phyloP scores from a whole-genome alignment of 1,284 basidiomycete genomes.

The Papiliotrema laurentii region DNA sequence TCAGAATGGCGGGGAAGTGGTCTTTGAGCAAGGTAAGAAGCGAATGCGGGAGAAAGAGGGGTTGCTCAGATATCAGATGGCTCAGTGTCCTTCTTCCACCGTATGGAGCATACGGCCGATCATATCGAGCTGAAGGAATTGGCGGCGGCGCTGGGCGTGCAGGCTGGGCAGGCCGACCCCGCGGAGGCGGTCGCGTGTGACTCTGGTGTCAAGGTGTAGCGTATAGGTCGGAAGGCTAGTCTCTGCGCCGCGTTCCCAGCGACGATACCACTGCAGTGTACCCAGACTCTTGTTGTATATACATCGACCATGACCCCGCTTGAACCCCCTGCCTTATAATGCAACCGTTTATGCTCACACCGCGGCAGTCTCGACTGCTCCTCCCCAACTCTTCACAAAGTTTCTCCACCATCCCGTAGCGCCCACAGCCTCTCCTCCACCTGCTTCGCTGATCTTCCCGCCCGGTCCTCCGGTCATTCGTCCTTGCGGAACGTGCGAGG shows the following conservation, averaged over 20 bases:
- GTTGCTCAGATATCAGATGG: conserved; percentile 15
- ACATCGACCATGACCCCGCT: too few species aligned
- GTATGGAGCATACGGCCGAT: conserved; percentile 18
- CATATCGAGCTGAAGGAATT: conserved; percentile 16
- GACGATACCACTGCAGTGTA: too few species aligned
- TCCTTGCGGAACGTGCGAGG: conserved; percentile 26
- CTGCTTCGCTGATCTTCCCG: conserved; percentile 18
- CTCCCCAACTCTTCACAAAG: conserved; percentile 31
- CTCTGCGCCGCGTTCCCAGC: too few species aligned
- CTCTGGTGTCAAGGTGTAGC: neutral
- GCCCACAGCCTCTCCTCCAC: conserved; percentile 33
- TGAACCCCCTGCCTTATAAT: too few species aligned
- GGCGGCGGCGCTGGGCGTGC: conserved; percentile 12
- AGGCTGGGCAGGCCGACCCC: neutral
- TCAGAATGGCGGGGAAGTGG: conserved; percentile 32
- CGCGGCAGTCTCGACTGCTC: conserved; percentile 27
- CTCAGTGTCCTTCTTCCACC: conserved; percentile 13
- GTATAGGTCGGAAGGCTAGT: neutral
- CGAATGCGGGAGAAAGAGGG: neutral
- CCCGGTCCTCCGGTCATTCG: conserved; percentile 33
- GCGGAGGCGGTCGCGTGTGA: neutral
- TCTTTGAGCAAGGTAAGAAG: conserved; percentile 24
- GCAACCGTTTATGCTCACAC: conserved; percentile 5
- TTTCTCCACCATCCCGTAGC: conserved; percentile 28
- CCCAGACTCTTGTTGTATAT: too few species aligned